Evolutionary conservation across 1,284 basidiomycete species (phyloP).

Genomic region (Amylostereum areolatum): DNA sequence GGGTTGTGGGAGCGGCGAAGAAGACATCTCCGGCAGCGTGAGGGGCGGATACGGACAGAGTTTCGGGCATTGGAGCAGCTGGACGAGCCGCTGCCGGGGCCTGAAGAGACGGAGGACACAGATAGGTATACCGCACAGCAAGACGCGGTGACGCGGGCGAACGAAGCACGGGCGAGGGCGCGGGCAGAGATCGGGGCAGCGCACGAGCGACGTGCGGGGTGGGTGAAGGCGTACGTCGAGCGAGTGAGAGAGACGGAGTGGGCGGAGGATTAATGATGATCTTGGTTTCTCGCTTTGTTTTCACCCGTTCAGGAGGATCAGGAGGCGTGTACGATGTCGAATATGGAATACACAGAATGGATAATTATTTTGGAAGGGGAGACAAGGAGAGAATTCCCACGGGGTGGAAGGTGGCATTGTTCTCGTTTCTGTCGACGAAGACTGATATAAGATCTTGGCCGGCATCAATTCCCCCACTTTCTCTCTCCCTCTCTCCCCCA

Average conservation of each 20-base stretch:
- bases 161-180: conserved; percentile 24
- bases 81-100: conserved; percentile 19
- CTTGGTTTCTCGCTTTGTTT: neutral
- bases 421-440: neutral
- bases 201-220: conserved; percentile 47
- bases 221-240: conserved; percentile 62
- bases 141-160: conserved; percentile 22
- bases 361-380: no score
- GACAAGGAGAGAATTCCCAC: neutral
- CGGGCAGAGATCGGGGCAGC: conserved; percentile 38
- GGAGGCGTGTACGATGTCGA: neutral
- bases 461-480: neutral
- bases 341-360: neutral
- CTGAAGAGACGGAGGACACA: conserved; percentile 28
- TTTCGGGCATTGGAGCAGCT: conserved; percentile 41
- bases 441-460: neutral
- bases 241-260: conserved; percentile 62
- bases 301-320: neutral
- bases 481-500: conserved; percentile 1
- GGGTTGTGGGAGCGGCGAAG: conserved; percentile 72
- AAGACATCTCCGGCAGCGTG: conserved; percentile 50
- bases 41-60: conserved; percentile 65
- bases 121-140: conserved; percentile 8
- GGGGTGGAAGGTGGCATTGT: neutral
- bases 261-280: conserved; percentile 48